Percentiles rank a stretch among this genome's conserved stretches.
Evolutionary conservation across 2,329 filamentous ascomycete genomes (phyloP).

Genomic region (Ciborinia camelliae): DNA sequence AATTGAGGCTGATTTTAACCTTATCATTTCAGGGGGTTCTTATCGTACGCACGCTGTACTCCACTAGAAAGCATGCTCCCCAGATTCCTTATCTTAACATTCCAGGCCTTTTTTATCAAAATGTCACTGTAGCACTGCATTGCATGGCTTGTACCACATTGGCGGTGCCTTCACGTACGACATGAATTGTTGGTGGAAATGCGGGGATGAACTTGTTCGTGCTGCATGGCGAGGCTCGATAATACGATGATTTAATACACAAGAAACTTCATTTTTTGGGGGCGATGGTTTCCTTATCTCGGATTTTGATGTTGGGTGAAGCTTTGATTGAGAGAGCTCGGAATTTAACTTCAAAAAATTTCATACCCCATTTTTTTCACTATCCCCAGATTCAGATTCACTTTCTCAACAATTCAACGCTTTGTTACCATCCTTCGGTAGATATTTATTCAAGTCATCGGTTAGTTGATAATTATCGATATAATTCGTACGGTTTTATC

Average conservation of each 20-base stretch:
- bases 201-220: background rate
- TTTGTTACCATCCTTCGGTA: background rate
- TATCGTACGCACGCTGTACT: background rate
- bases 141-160: background rate
- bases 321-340: background rate
- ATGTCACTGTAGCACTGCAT: background rate
- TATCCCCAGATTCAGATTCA: background rate
- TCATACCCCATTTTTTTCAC: background rate
- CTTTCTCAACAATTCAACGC: background rate
- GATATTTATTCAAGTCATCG: background rate
- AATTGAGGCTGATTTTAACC: background rate
- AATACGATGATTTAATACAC: background rate
- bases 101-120: conserved; percentile 4
- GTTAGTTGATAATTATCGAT: background rate
- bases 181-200: background rate
- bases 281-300: conserved; percentile 6
- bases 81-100: conserved; percentile 16
- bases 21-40: background rate
- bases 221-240: background rate
- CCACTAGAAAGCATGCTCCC: conserved; percentile 11
- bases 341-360: conserved; percentile 11
- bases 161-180: background rate
- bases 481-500: background rate
- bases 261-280: background rate
- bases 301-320: background rate